Evolutionary conservation across 176 grass and related monocot species (phyloP), one percentile per base, ranked within the genome.

Genomic region (Raddia guianensis): DNA sequence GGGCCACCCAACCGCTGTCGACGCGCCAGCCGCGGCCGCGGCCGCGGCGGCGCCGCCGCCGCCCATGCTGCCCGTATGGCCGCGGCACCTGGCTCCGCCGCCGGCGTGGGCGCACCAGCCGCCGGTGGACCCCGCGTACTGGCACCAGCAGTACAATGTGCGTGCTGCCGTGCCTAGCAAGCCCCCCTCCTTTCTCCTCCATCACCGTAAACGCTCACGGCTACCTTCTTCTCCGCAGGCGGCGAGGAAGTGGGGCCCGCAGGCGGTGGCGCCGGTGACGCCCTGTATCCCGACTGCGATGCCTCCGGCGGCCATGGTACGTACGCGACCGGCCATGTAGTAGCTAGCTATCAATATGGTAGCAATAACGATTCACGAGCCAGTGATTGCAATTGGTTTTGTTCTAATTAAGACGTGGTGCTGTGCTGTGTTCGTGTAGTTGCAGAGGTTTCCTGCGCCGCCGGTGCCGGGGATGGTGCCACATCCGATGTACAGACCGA

Each of bases 111-210:
- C 79, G n/a, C 77, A 79, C 63, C 88, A 76, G 51, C 18, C 86
- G 21, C 83, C 83, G n/a, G 70, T 78, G 66, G 85, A 90, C 68
- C 86, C 88, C 0, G 73, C 82, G 16, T 95, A 86, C 86, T 99
- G 90, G 92, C 88, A 91, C 57, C 92, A 99, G 40, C 90, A 89
- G 47, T 93, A 84, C 42, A 83, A 50, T 18, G 95, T 93, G 82
- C 18, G 52, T 75, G 6, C 5, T 1, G 27, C 27, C 27, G 27
- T 27, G 27, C 27, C 27, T 27, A 27, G 27, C 27, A 35, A 54
- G 33, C 15, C 47, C 59, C 6, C 75, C 46, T 45, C 32, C 57
- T 76, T 53, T 60, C 51, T 62, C 19, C 10, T 48, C 54, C 11
- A 40, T 66, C 61, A 7, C n/a, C 5, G 43, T 53, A 79, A 79